These are phyloP conservation scores for Hawksworthiomyces lignivorus DNA, from an alignment of 2,329 filamentous ascomycete genomes.

Conservation along the genomic window DNA sequence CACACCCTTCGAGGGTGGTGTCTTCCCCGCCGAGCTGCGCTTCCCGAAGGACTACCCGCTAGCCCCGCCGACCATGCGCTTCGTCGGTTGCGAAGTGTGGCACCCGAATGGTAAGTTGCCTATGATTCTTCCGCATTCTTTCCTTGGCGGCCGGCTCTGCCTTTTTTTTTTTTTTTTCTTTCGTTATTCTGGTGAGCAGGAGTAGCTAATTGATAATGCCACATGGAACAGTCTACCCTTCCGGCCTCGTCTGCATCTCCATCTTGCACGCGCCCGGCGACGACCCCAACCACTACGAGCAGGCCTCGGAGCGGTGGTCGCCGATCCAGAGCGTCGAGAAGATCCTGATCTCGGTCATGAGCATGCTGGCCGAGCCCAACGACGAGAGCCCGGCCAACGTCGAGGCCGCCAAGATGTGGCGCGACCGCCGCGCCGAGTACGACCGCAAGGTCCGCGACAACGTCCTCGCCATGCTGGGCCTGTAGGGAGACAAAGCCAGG, in stretches of 20 bases:
- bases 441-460: constrained; percentile 78
- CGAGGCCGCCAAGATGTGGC: constrained; percentile 94
- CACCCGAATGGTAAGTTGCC: constrained; percentile 76
- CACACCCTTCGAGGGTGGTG: constrained; percentile 90
- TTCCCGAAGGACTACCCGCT: constrained; percentile 98
- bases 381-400: constrained; percentile 96
- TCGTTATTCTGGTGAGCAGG: no score
- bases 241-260: constrained; percentile 92
- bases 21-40: constrained; percentile 89
- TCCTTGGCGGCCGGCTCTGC: neutral
- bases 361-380: constrained; percentile 95
- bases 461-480: constrained; percentile 69
- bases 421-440: constrained; percentile 75
- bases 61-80: constrained; percentile 91
- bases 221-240: constrained; percentile 84
- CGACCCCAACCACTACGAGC: constrained; percentile 97
- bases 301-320: constrained; percentile 90
- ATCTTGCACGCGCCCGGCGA: constrained; percentile 94
- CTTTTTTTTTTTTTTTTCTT: no score
- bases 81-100: constrained; percentile 78
- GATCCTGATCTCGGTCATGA: constrained; percentile 94
- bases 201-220: no score
- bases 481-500: constrained; percentile 49
- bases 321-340: constrained; percentile 97
- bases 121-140: neutral